Evolutionary conservation across 2,329 filamentous ascomycete genomes (phyloP).

Genomic region (Neospermospora avenae): DNA sequence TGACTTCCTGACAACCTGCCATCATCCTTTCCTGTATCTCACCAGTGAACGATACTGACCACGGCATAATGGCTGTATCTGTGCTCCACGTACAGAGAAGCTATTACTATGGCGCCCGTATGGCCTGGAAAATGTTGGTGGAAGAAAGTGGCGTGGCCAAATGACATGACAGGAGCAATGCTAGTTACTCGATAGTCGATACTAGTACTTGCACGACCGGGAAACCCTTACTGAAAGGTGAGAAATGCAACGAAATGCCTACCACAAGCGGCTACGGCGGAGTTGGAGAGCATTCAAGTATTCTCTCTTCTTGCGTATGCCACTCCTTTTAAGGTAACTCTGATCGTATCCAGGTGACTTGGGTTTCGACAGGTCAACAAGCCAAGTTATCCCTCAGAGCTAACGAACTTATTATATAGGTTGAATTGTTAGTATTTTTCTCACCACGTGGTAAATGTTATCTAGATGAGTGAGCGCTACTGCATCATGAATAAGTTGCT

Average conservation of each 20-base stretch:
- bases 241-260: conserved; percentile 9
- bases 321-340: not conserved
- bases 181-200: conserved; percentile 17
- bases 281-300: conserved; percentile 57
- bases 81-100: conserved; percentile 18
- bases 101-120: conserved; percentile 19
- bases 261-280: no score
- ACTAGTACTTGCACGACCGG: conserved; percentile 8
- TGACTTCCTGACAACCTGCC: no score
- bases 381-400: not conserved
- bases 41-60: no score
- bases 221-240: conserved; percentile 17
- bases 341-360: not conserved
- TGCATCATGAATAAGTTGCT: conserved; percentile 12
- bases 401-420: conserved; percentile 32
- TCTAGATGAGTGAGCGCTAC: not conserved
- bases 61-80: no score
- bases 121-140: conserved; percentile 16
- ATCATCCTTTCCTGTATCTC: no score
- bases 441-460: conserved; percentile 45
- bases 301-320: conserved; percentile 53
- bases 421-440: conserved; percentile 53
- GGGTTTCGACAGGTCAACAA: not conserved
- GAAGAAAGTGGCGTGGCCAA: conserved; percentile 9
- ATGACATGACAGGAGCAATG: conserved; percentile 16